These are phyloP conservation scores for Chaetomiaceae sp. DNA, from an alignment of 2,329 filamentous ascomycete species.

Conservation along the genomic window DNA sequence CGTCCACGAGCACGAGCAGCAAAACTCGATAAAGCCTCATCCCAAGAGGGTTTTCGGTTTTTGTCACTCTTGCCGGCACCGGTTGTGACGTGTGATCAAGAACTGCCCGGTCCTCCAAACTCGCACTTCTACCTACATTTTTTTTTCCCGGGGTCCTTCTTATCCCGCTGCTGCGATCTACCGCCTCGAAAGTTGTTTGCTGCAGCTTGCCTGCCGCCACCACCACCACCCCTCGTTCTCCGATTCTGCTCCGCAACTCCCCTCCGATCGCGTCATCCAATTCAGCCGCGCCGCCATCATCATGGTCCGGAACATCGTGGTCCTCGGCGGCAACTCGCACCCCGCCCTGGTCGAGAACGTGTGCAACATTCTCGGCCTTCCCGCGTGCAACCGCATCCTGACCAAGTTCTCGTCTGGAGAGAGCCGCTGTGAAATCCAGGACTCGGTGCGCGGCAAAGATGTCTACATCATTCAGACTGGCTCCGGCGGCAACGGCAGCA, in stretches of 20 bases:
- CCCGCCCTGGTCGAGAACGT: slow-evolving; percentile 81
- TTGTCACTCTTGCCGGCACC: slow-evolving; percentile 5
- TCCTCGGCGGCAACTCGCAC: slow-evolving; percentile 90
- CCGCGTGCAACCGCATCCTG: slow-evolving; percentile 74
- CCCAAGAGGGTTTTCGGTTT: neutral
- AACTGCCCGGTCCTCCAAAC: neutral
- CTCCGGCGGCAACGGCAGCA: slow-evolving; percentile 53
- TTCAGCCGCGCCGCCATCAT: slow-evolving; percentile 10
- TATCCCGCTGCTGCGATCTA: slow-evolving; percentile 13
- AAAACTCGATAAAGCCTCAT: neutral
- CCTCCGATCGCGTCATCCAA: slow-evolving; percentile 13
- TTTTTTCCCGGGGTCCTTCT: neutral
- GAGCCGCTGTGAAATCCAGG: slow-evolving; percentile 89
- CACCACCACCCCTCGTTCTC: slow-evolving; percentile 7
- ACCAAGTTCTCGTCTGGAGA: slow-evolving; percentile 92
- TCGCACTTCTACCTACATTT: slow-evolving; percentile 10
- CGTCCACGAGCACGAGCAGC: neutral
- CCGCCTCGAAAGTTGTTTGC: too few relatives aligned
- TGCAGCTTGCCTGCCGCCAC: slow-evolving; percentile 17
- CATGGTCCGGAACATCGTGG: slow-evolving; percentile 92
- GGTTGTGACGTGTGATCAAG: slow-evolving; percentile 8
- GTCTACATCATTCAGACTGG: slow-evolving; percentile 97
- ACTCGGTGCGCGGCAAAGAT: slow-evolving; percentile 96
- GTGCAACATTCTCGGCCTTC: slow-evolving; percentile 82
- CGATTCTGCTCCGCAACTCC: slow-evolving; percentile 13